Conservation (phyloP, 352 stramenopile species). For the Albugo laibachii region DNA sequence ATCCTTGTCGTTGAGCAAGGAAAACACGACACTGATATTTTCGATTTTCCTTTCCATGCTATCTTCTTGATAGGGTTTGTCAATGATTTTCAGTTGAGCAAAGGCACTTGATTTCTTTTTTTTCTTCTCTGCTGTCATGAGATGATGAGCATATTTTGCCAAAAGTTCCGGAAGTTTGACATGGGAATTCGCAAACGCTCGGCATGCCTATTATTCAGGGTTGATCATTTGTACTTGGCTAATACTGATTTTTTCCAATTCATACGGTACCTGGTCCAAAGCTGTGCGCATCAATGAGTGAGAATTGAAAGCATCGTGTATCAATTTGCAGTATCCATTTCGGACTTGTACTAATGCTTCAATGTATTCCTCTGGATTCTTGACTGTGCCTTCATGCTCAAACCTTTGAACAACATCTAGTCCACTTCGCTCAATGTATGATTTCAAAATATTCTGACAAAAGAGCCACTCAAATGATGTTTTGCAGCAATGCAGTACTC, state of each 20-base stretch:
- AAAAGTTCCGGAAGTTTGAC: slow-evolving; percentile 53
- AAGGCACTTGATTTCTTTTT: neutral
- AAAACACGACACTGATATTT: slow-evolving; percentile 68
- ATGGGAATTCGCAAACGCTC: slow-evolving; percentile 67
- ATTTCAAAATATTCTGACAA: slow-evolving; percentile 64
- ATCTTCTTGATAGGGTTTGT: slow-evolving; percentile 19
- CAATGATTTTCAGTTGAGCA: slow-evolving; percentile 1
- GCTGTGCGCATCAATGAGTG: slow-evolving; percentile 67
- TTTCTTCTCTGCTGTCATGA: slow-evolving; percentile 65
- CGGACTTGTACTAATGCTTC: slow-evolving; percentile 66
- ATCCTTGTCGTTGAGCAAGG: slow-evolving; percentile 78
- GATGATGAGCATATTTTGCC: slow-evolving; percentile 66
- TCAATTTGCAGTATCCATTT: slow-evolving; percentile 66
- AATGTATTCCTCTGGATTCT: slow-evolving; percentile 68
- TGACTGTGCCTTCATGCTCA: slow-evolving; percentile 55
- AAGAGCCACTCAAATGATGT: neutral
- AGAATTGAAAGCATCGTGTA: slow-evolving; percentile 68
- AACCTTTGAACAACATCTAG: slow-evolving; percentile 64
- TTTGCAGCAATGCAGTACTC: neutral
- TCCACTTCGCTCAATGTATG: slow-evolving; percentile 62
- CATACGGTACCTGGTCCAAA: slow-evolving; percentile 37
- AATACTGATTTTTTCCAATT: neutral
- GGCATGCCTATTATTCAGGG: slow-evolving; percentile 26
- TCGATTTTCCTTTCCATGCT: slow-evolving; percentile 61
- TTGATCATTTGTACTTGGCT: slow-evolving; percentile 1